Conservation (phyloP, 2,329 filamentous ascomycete species). For the Ramichloridium luteum region DNA sequence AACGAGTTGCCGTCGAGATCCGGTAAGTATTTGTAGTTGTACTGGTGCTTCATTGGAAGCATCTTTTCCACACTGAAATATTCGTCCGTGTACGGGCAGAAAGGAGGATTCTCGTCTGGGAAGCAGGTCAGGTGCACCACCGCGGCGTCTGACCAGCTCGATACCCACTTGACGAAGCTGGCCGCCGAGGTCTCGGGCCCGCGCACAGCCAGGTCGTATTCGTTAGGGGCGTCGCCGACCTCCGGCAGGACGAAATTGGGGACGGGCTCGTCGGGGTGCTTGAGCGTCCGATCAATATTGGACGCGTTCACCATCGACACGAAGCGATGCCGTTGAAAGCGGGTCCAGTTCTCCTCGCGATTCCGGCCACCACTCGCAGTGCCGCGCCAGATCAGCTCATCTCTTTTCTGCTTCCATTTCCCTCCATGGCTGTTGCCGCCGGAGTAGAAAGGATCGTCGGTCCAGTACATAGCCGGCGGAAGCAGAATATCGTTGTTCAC, state of each 20-base stretch:
- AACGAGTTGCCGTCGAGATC: slow-evolving; percentile 58
- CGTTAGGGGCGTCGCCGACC: slow-evolving; percentile 24
- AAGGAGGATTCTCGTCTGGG: slow-evolving; percentile 24
- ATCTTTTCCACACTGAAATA: slow-evolving; percentile 25
- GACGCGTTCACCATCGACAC: slow-evolving; percentile 61
- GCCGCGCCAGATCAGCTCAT: slow-evolving; percentile 36
- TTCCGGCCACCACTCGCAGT: slow-evolving; percentile 37
- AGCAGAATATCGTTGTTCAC: slow-evolving; percentile 42
- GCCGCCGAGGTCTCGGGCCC: slow-evolving; percentile 6
- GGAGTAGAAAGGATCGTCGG: slow-evolving; percentile 31
- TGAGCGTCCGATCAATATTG: slow-evolving; percentile 40
- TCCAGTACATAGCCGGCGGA: slow-evolving; percentile 40
- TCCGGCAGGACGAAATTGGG: slow-evolving; percentile 30
- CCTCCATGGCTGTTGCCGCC: slow-evolving; percentile 29
- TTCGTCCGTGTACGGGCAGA: slow-evolving; percentile 36
- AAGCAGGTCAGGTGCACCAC: slow-evolving; percentile 36
- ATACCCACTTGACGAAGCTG: slow-evolving; percentile 30
- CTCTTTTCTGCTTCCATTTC: slow-evolving; percentile 32
- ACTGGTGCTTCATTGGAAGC: slow-evolving; percentile 31
- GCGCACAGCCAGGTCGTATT: slow-evolving; percentile 27
- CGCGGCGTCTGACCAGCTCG: slow-evolving; percentile 29
- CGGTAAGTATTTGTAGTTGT: slow-evolving; percentile 51
- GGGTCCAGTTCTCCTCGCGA: slow-evolving; percentile 48
- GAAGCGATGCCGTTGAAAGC: slow-evolving; percentile 65
- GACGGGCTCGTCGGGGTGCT: slow-evolving; percentile 20